Base-by-base conservation (phyloP, 768 basidiomycete genomes). In the Dioszegia hungarica region DNA sequence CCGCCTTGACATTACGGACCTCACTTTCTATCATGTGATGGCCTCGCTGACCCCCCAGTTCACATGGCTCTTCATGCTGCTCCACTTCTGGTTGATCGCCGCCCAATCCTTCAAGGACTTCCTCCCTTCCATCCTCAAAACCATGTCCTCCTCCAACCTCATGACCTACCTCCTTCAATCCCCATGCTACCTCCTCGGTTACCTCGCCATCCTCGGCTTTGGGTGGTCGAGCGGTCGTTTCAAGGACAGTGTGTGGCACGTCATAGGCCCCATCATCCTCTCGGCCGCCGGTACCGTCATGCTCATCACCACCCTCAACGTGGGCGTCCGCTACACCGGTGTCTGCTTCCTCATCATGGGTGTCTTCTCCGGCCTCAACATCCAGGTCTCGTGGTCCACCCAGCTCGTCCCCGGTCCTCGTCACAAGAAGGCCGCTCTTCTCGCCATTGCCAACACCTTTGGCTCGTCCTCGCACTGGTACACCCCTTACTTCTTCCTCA, bases 331-430 rank as follows among this genome's bases (percentile, higher is more conserved):
- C 25, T 58, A 58, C 49, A 58, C 57, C 20, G 57, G 57, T 44
- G 57, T 58, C 41, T 58, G 49, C 44, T 58, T 58, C 57, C 57
- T 58, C 40, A 52, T 58, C 34, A 58, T 58, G 49, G 57, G 57
- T 43, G 49, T 52, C 50, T 52, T 52, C 19, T 58, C 57, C 40
- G 57, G 49, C 37, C 49, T 58, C 49, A 52, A 58, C 41, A 52
- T 58, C 20, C 57, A 58, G 27, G 57, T 58, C 3, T 58, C 57
- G 10, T 58, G 57, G 57, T 43, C 49, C 10, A 53, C 57, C 14
- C 49, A 52, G 19, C 49, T 58, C 27, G 57, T 58, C 5, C 57
- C 57, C 28, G 25, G 39, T 2, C 57, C 57, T 2, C 39, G 49
- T 33, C 57, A 51, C 47, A 40, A 51, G 24, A 57, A 57, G 39